Evolutionary conservation across 768 basidiomycete genomes (phyloP).

Genomic region (Dacryopinax primogenitus): DNA sequence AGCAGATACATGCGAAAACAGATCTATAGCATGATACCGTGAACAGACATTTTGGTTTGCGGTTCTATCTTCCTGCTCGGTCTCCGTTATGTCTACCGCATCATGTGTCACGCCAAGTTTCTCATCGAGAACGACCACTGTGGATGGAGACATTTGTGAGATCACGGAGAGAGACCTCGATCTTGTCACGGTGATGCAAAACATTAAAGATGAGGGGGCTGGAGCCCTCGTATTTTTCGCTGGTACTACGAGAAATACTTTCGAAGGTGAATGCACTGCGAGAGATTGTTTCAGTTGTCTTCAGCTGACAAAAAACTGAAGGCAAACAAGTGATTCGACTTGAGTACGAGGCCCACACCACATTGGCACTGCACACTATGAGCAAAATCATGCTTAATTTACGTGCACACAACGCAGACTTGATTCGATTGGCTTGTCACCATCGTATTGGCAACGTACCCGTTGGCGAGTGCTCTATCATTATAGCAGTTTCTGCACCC

Average conservation of each 20-base stretch:
- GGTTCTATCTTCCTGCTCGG: conserved; percentile 34
- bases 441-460: conserved; percentile 58
- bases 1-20: too few species aligned
- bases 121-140: conserved; percentile 18
- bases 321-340: conserved; percentile 58
- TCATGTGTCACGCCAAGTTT: neutral
- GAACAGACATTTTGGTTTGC: conserved; percentile 35
- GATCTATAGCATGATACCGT: neutral
- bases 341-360: conserved; percentile 75
- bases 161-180: conserved; percentile 52
- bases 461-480: conserved; percentile 69
- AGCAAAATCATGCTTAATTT: conserved; percentile 42
- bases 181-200: conserved; percentile 42
- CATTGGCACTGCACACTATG: conserved; percentile 68
- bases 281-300: neutral
- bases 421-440: conserved; percentile 50
- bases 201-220: conserved; percentile 48
- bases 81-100: conserved; percentile 41
- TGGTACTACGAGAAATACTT: conserved; percentile 75
- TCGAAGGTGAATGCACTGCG: conserved; percentile 44
- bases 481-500: conserved; percentile 72
- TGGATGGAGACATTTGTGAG: conserved; percentile 39
- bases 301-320: conserved; percentile 22
- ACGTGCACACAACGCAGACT: conserved; percentile 20
- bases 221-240: conserved; percentile 69